Base-by-base conservation (phyloP, 2,329 filamentous ascomycete genomes). In the Helminthosporium solani region DNA sequence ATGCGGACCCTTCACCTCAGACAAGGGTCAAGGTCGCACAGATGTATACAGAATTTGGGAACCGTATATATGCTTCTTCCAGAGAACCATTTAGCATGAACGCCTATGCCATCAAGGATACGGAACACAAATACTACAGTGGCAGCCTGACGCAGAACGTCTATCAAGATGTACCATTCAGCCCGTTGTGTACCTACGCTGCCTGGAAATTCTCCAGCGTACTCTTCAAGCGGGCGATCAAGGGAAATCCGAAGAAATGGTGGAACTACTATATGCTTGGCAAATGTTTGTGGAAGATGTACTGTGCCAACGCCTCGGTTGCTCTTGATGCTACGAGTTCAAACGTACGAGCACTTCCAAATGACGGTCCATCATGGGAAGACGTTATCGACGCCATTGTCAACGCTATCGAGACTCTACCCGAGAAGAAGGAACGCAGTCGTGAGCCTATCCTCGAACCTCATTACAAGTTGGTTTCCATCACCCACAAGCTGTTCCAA, bases 401-500 rank as follows among this genome's bases (percentile, higher is more conserved):
- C 12, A 77, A 78, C 50, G 79, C 85, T 2, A 81, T 88, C 45
- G 76, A 83, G 44, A 75, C 76, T 7, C 69, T 86, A 19, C 84
- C 85, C 1, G 77, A 80, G 50, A 80, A 80, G 49, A 78, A 76
- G 56, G 80, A 86, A 57, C 77, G 75, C 14, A 76, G 80, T 77
- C 63, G 84, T 30, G 90, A 96, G 50, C 90, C 88, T 0, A 85
- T 95, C 19, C 78, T 96, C 14, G 91, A 96, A 66, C 91, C 91
- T 3, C 90, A 96, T 65, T 96, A 95, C 76, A 96, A 95, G 72
- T 85, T 96, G 16, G 80, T 94, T 28, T 87, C 88, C 2, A 75
- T 94, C 18, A 73, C 90, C 6, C 84, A 95, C 72, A 96, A 96
- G 68, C 78, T 96, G 19, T 87, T 95, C 14, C 75, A 75, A 23